Conservation (phyloP, 176 grass and related monocot genomes). For the Carex pumila region DNA sequence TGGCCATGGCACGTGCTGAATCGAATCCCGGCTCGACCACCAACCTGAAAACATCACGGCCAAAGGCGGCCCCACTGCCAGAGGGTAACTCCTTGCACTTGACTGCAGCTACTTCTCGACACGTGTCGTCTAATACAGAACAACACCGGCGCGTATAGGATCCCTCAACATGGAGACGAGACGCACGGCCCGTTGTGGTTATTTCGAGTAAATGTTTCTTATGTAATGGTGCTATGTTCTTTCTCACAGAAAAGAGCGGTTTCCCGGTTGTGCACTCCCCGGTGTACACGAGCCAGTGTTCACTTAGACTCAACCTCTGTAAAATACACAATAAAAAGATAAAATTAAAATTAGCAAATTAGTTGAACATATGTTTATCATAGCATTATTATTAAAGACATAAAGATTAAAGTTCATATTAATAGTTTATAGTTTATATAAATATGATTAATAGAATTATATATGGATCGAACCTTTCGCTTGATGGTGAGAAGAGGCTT, state of each 20-base stretch:
- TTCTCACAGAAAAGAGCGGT: constrained; percentile 49
- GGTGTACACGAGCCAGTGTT: constrained; percentile 66
- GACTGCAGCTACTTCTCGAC: constrained; percentile 39
- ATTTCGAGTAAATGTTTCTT: constrained; percentile 36
- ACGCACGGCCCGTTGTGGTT: background rate
- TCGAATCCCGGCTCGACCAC: constrained; percentile 64
- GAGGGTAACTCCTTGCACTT: constrained; percentile 42
- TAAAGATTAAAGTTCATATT: background rate
- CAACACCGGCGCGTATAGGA: constrained; percentile 59
- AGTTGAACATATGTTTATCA: background rate
- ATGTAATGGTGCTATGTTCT: constrained; percentile 34
- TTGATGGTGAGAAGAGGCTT: constrained; percentile 51
- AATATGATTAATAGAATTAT: background rate
- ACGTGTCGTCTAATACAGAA: constrained; percentile 32
- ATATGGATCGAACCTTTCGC: constrained; percentile 31
- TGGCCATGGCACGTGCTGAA: constrained; percentile 56
- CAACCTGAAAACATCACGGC: constrained; percentile 65
- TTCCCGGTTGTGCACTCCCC: constrained; percentile 42
- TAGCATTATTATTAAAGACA: background rate
- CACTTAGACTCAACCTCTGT: constrained; percentile 65
- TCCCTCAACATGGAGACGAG: constrained; percentile 61
- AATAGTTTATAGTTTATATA: background rate
- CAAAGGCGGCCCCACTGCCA: constrained; percentile 24
- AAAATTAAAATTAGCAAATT: background rate
- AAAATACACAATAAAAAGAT: constrained; percentile 28